Base-by-base conservation (phyloP, 2,329 filamentous ascomycete genomes). In the Zymoseptoria brevis region DNA sequence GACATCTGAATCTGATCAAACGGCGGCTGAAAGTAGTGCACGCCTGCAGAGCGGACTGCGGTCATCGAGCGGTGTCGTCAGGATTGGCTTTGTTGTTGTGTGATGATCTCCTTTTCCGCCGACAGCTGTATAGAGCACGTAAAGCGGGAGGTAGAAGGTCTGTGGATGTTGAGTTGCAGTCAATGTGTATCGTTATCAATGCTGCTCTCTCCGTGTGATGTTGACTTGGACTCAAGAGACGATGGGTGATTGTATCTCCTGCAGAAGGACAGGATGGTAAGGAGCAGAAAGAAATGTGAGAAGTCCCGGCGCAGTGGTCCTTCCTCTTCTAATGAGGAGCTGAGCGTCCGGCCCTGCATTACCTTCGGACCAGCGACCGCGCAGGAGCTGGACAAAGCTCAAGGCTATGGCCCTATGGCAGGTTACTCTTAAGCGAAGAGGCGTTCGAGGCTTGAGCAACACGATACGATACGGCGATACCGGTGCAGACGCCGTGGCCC, bases 21-120 rank as follows among this genome's bases (percentile, higher is more conserved):
- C 9, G 60, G 56, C 22, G 55, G 59, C 53, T 58, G 53, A 41
- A 60, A 59, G 21, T 59, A 62, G 50, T 62, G 60, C 54, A 61
- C 51, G 57, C 56, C 57, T 30, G 60, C 35, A 53, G 53, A 53
- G 51, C 62, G 57, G 30, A 64, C 54, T 59, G 61, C 64, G 53
- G 62, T 64, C 64, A 66, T 67, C 60, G 62, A 66, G 62, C 62
- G 62, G 62, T 62, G 60, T 64, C 62, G 57, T 63, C 59, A 57
- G 51, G 55, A 61, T 63, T 66, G 64, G 59, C 57, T 64, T 63
- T 57, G 56, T 53, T 16, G 13, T 45, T 16, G 35, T n/a, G 16
- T 11, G 13, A 45, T 11, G 13, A 5, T 45, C 5, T 45, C 2
- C 35, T n/a, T n/a, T 45, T 16, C 16, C 16, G 35, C 16, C 13